phyloP scores from a whole-genome alignment of 176 grass and related monocot genomes.

The Aegilops bicornis region DNA sequence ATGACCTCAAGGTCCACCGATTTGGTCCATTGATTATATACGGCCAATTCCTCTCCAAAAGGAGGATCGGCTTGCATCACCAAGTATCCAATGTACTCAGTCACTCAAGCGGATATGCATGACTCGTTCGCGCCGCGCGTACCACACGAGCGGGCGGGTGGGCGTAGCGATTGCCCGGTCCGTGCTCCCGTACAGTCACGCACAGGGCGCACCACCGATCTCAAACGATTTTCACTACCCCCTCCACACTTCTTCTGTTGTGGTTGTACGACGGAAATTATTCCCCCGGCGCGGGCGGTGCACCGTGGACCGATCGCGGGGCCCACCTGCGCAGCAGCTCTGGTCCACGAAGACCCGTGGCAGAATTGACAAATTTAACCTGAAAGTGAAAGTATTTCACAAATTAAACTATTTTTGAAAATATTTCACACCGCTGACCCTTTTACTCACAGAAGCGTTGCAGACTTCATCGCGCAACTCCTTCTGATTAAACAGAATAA shows the following conservation, averaged over 20 bases:
- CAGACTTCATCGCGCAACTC: too few species aligned
- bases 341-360: slow-evolving; percentile 31
- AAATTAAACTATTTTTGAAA: too few species aligned
- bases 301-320: slow-evolving; percentile 27
- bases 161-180: not conserved
- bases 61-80: not conserved
- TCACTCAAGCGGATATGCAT: not conserved
- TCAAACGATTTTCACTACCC: not conserved
- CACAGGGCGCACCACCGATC: slow-evolving; percentile 27
- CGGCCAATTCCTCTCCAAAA: not conserved
- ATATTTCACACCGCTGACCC: too few species aligned
- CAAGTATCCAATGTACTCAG: not conserved
- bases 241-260: not conserved
- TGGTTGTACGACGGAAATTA: not conserved
- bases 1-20: not conserved
- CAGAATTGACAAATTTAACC: too few species aligned
- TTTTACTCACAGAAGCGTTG: too few species aligned
- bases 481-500: too few species aligned
- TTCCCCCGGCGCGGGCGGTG: not conserved
- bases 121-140: not conserved
- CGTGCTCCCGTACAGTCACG: slow-evolving; percentile 37
- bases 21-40: not conserved
- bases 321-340: not conserved
- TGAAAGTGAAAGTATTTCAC: too few species aligned
- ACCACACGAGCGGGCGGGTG: not conserved